Percentiles rank a stretch among this genome's conserved stretches.
These are phyloP conservation scores for Erodium moschatum DNA, from an alignment of 441 rosid species.

Conservation along the genomic window DNA sequence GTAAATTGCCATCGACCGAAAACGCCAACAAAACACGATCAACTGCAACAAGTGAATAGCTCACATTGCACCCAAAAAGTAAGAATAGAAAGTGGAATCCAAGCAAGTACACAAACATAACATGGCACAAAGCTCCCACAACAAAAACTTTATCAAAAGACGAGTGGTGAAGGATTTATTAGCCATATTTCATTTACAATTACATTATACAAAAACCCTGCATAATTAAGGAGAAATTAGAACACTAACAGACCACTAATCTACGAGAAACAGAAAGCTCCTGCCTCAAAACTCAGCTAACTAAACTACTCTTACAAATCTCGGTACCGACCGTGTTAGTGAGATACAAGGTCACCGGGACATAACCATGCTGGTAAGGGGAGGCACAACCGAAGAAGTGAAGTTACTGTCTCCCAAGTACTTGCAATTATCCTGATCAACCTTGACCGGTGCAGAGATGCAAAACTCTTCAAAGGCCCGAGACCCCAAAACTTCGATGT, in stretches of 20 bases:
- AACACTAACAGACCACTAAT: conserved; percentile 22
- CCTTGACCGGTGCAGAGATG: conserved; percentile 30
- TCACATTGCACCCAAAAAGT: no score
- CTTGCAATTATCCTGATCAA: conserved; percentile 62
- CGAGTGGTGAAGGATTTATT: conserved; percentile 8
- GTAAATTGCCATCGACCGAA: no score
- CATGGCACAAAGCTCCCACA: no score
- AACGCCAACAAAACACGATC: no score
- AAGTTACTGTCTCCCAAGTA: conserved; percentile 41
- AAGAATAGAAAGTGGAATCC: no score
- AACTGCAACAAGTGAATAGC: no score
- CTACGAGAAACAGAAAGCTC: no score
- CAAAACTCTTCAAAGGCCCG: conserved; percentile 20
- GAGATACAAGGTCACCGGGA: conserved; percentile 37
- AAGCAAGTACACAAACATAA: no score
- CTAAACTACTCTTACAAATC: neutral
- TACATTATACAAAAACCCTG: conserved; percentile 16
- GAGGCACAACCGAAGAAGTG: conserved; percentile 36
- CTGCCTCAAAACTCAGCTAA: neutral
- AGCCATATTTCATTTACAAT: conserved; percentile 23
- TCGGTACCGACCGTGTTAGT: neutral
- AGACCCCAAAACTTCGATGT: conserved; percentile 15
- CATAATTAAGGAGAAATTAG: conserved; percentile 18
- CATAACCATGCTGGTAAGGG: conserved; percentile 49
- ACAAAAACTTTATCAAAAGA: no score